Conservation (phyloP, 352 stramenopile genomes). For the Saprolegnia diclina region DNA sequence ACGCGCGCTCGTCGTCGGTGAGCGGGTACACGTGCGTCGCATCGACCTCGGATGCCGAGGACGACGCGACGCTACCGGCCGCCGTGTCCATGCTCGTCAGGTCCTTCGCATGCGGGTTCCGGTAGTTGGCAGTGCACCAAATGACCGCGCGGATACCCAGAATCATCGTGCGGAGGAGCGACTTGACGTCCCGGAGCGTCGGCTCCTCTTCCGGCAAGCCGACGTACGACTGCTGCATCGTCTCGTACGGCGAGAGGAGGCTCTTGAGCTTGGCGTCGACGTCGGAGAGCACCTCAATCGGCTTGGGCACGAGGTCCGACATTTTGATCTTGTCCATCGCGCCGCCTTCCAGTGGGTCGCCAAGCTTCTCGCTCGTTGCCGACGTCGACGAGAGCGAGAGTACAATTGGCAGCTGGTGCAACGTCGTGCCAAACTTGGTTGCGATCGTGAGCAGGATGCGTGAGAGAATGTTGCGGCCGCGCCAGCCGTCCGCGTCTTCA, state of each 20-base stretch:
- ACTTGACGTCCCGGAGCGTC: conserved; percentile 88
- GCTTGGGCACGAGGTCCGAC: conserved; percentile 64
- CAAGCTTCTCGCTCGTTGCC: conserved; percentile 32
- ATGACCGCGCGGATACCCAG: conserved; percentile 97
- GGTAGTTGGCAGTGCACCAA: conserved; percentile 95
- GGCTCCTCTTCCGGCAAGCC: conserved; percentile 68
- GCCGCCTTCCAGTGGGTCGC: conserved; percentile 71
- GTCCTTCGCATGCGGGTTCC: conserved; percentile 81
- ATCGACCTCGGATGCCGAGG: conserved; percentile 5
- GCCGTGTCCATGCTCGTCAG: conserved; percentile 70
- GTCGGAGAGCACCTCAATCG: conserved; percentile 40
- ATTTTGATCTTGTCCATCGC: conserved; percentile 87
- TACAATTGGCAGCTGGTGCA: conserved; percentile 62
- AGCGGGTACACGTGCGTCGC: conserved; percentile 71
- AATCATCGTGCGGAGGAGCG: conserved; percentile 94
- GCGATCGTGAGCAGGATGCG: conserved; percentile 91
- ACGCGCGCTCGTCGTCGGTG: conserved; percentile 87
- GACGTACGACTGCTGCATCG: conserved; percentile 43
- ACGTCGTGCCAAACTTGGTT: conserved; percentile 90
- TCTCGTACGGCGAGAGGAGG: conserved; percentile 52
- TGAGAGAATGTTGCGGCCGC: conserved; percentile 85
- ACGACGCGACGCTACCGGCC: conserved; percentile 5
- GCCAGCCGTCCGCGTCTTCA: conserved; percentile 80
- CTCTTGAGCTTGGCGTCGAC: conserved; percentile 74
- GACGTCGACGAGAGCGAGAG: conserved; percentile 43